phyloP scores from a whole-genome alignment of 2,329 filamentous ascomycete species.

The Fusarium sp. region DNA sequence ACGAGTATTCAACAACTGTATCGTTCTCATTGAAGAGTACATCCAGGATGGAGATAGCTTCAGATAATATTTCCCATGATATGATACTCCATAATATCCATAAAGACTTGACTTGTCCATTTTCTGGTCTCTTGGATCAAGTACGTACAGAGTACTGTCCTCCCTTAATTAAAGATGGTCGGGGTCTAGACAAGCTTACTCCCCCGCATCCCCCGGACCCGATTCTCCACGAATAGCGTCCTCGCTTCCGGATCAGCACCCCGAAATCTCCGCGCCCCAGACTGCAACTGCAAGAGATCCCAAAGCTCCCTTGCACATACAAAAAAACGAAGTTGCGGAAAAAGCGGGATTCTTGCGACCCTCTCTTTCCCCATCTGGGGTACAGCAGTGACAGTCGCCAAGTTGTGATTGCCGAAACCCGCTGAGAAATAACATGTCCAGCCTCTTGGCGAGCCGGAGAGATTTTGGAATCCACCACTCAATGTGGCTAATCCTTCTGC shows the following conservation, averaged over 20 bases:
- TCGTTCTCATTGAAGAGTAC: not conserved
- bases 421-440: not conserved
- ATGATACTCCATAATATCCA: not conserved
- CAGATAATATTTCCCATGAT: not conserved
- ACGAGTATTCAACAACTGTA: not conserved
- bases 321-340: conserved; percentile 22
- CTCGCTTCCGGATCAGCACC: conserved; percentile 17
- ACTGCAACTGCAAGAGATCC: not conserved
- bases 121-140: not conserved
- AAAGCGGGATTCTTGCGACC: conserved; percentile 26
- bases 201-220: conserved; percentile 28
- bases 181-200: conserved; percentile 19
- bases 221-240: conserved; percentile 37
- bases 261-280: conserved; percentile 28
- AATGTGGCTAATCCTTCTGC: conserved; percentile 3
- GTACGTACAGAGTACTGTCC: not conserved
- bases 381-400: not conserved
- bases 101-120: too few species aligned
- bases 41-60: not conserved
- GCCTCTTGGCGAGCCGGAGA: not conserved
- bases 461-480: not conserved
- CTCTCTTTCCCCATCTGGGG: conserved; percentile 17
- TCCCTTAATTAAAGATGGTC: not conserved
- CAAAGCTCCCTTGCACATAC: not conserved
- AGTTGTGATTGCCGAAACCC: not conserved